Evolutionary conservation across 441 rosid species (phyloP).

Genomic region (Gossypium lobatum): DNA sequence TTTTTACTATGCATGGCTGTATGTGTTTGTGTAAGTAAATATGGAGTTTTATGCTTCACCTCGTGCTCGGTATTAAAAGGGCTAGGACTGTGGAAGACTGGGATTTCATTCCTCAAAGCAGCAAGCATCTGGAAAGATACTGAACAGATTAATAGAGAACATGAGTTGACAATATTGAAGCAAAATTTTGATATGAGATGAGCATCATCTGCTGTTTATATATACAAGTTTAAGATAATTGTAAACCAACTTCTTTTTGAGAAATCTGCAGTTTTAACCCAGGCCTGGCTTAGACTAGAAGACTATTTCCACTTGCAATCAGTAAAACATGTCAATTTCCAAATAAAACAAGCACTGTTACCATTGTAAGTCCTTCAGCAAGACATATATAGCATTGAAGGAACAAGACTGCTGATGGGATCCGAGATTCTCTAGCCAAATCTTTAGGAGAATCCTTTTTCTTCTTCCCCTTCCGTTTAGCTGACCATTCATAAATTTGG

Average conservation of each 20-base stretch:
- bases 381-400: constrained; percentile 81
- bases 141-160: constrained; percentile 7
- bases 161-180: not conserved
- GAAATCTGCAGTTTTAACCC: not conserved
- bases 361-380: constrained; percentile 91
- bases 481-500: constrained; percentile 30
- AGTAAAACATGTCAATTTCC: not conserved
- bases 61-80: constrained; percentile 82
- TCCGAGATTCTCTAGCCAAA: constrained; percentile 51
- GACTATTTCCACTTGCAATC: not conserved
- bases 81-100: constrained; percentile 45
- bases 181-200: not conserved
- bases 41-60: constrained; percentile 31
- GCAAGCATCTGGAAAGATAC: constrained; percentile 63
- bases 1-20: not conserved
- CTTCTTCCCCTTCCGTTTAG: constrained; percentile 77
- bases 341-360: constrained; percentile 19
- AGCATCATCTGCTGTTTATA: not conserved
- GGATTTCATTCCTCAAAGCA: constrained; percentile 75
- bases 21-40: not conserved
- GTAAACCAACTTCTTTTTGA: not conserved
- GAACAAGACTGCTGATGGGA: constrained; percentile 62
- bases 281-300: not conserved
- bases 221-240: not conserved
- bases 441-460: constrained; percentile 63